phyloP scores from a whole-genome alignment of 805 yeast genomes.

The Wilhelminamyces savonicus region DNA sequence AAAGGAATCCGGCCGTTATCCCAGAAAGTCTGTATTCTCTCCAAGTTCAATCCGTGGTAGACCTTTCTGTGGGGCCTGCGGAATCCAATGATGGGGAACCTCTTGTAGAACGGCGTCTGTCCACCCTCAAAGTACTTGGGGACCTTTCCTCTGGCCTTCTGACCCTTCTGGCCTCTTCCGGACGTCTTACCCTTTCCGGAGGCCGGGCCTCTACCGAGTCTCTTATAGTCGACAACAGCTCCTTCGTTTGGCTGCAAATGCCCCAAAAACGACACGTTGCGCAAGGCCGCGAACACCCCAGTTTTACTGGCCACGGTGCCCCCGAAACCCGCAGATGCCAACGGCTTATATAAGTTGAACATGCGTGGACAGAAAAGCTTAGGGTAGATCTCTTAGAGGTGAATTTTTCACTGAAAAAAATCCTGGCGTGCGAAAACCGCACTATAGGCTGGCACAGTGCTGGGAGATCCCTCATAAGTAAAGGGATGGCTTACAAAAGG shows the following conservation, averaged over 20 bases:
- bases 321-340: too few species aligned
- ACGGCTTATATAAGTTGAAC: too few species aligned
- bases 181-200: slow-evolving; percentile 91
- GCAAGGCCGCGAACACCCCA: slow-evolving; percentile 9
- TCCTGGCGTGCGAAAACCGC: too few species aligned
- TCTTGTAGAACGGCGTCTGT: slow-evolving; percentile 84
- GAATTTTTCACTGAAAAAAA: too few species aligned
- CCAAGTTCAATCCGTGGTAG: slow-evolving; percentile 57
- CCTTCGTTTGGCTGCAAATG: slow-evolving; percentile 53
- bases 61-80: slow-evolving; percentile 53
- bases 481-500: too few species aligned
- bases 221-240: slow-evolving; percentile 53
- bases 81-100: slow-evolving; percentile 87
- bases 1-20: slow-evolving; percentile 58
- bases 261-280: slow-evolving; percentile 45
- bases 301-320: too few species aligned
- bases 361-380: too few species aligned
- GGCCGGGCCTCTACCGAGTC: slow-evolving; percentile 96
- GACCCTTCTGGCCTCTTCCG: slow-evolving; percentile 98
- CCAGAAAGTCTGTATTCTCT: slow-evolving; percentile 65
- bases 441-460: too few species aligned
- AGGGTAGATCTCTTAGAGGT: too few species aligned
- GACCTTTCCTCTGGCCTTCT: slow-evolving; percentile 88
- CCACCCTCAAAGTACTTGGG: slow-evolving; percentile 98
- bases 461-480: too few species aligned